Base-by-base conservation (phyloP, 495 filamentous ascomycete species). In the Neurospora africana region DNA sequence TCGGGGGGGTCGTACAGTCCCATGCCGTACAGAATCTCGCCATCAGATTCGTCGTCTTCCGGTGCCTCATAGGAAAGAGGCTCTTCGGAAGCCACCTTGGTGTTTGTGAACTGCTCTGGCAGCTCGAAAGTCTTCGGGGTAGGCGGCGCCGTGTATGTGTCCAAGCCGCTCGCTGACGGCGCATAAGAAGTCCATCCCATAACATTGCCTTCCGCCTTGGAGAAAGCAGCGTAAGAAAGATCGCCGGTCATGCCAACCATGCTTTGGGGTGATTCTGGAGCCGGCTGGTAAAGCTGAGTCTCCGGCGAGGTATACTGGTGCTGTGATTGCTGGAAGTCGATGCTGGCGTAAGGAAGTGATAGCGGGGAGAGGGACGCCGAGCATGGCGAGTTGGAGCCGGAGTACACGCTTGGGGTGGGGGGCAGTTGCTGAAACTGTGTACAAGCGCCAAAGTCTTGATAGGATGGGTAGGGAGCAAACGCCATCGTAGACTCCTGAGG, bases 11-110 rank as follows among this genome's bases (percentile, higher is more conserved):
- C 92, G 81, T 96, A 95, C 2, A 96, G 85, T 13, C 93, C 93
- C 89, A 96, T 90, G 27, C 92, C 93, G 27, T 93, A 88, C 3
- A 96, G 83, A 75, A 93, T 92, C 72, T 93, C 90, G 68, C 87
- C 89, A 36, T 83, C 83, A 76, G 83, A 77, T 74, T 87, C 76
- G 70, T 78, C 72, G 71, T 79, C 72, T 61, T 82, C 78, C 13
- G 84, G 82, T n/a, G 86, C 76, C 10, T 82, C 71, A 44, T 84
- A 79, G 21, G 83, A 78, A 70, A 86, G 83, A 5, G 81, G 71
- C 23, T 86, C 84, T 68, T 85, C 84, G 6, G 81, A 68, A n/a
- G 78, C 71, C 30, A 86, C 75, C 41, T 76, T 77, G 68, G 80
- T 75, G 11, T 85, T 82, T 38, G 82, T 80, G 53, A 65, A 65